Conservation (phyloP, 306 rosid species). For the Pachyrhizus erosus region DNA sequence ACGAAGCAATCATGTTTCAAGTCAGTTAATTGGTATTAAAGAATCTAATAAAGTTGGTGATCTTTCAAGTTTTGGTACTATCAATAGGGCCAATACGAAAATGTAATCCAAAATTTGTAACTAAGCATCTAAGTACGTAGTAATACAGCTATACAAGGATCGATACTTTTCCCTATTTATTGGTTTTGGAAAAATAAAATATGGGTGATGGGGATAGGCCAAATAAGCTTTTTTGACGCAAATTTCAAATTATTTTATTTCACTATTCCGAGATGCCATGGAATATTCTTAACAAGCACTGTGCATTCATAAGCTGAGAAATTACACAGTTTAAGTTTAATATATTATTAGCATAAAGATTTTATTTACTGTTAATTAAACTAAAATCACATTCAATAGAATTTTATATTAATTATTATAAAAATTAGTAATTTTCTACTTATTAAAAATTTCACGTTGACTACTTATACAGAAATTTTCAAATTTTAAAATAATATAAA, state of each 20-base stretch:
- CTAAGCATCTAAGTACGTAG: conserved; percentile 28
- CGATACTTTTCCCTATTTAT: background rate
- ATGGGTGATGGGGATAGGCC: background rate
- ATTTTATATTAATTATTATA: background rate
- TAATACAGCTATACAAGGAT: background rate
- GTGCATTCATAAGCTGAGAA: background rate
- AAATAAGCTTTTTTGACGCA: background rate
- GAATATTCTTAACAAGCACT: background rate
- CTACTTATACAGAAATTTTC: no score
- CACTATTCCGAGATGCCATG: background rate
- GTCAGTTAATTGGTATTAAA: conserved; percentile 24
- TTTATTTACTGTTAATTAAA: background rate
- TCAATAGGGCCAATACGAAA: conserved; percentile 31
- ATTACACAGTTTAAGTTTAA: background rate
- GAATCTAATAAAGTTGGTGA: conserved; percentile 21
- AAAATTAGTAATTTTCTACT: background rate
- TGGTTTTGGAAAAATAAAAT: background rate
- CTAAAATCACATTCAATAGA: background rate
- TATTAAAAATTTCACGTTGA: no score
- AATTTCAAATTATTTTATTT: background rate
- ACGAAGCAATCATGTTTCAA: conserved; percentile 25
- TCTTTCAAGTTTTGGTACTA: conserved; percentile 36
- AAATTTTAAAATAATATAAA: no score
- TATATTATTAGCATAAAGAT: background rate
- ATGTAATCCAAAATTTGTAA: conserved; percentile 30